These are phyloP conservation scores for Cladophialophora bantiana DNA, from an alignment of 2,329 filamentous ascomycete genomes.

Conservation along the genomic window DNA sequence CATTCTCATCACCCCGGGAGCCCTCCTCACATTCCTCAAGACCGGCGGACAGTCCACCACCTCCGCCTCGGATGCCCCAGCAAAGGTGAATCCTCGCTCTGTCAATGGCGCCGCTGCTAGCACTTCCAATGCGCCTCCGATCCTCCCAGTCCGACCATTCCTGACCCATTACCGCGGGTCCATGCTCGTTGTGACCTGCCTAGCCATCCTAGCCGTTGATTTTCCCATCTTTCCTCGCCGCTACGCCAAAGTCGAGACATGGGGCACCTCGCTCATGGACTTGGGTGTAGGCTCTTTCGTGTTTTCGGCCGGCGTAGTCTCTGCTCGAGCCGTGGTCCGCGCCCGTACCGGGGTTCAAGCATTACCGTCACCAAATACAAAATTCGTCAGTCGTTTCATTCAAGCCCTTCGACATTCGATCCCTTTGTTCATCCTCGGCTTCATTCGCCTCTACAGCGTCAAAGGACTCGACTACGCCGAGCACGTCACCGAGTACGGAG, in stretches of 20 bases:
- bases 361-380: slow-evolving; percentile 20
- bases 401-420: slow-evolving; percentile 78
- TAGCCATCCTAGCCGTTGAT: slow-evolving; percentile 95
- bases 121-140: slow-evolving; percentile 15
- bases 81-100: slow-evolving; percentile 12
- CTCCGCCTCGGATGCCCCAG: slow-evolving; percentile 12
- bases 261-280: slow-evolving; percentile 99
- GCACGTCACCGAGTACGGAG: slow-evolving; percentile 95
- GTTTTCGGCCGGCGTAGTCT: slow-evolving; percentile 91
- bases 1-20: slow-evolving; percentile 74
- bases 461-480: slow-evolving; percentile 96
- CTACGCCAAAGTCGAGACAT: slow-evolving; percentile 98
- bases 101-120: background rate
- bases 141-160: slow-evolving; percentile 74
- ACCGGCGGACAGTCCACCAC: background rate
- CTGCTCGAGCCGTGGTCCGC: slow-evolving; percentile 70
- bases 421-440: slow-evolving; percentile 79
- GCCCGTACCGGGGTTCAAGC: slow-evolving; percentile 41
- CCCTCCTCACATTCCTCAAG: slow-evolving; percentile 58
- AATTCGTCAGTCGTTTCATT: slow-evolving; percentile 65
- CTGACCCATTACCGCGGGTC: slow-evolving; percentile 87
- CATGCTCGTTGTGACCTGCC: slow-evolving; percentile 89
- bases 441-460: slow-evolving; percentile 83
- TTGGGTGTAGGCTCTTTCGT: slow-evolving; percentile 97
- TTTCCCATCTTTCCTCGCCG: slow-evolving; percentile 91